phyloP scores from a whole-genome alignment of 495 filamentous ascomycete genomes.

The Pseudoneurospora amorphoporcata region DNA sequence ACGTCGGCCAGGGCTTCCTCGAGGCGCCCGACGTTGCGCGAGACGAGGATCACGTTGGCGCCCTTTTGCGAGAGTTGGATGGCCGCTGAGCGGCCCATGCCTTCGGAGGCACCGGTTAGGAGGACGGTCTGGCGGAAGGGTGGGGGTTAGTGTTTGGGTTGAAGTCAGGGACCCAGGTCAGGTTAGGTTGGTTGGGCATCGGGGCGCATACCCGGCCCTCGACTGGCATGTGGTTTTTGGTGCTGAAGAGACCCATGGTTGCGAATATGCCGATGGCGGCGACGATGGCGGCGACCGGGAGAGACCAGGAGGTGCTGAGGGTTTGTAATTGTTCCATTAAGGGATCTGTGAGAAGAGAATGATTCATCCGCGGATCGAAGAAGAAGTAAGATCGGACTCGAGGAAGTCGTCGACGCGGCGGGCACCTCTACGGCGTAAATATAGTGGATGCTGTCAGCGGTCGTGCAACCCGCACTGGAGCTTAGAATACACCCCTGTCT shows the following conservation, averaged over 20 bases:
- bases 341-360: not conserved
- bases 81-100: constrained; percentile 72
- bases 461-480: not conserved
- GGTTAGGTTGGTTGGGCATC: not conserved
- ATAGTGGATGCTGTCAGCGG: not conserved
- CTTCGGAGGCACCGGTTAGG: constrained; percentile 86
- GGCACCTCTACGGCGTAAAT: not conserved
- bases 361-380: not conserved
- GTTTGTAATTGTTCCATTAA: constrained; percentile 13
- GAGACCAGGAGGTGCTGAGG: constrained; percentile 3
- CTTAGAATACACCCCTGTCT: not conserved
- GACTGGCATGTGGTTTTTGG: constrained; percentile 69
- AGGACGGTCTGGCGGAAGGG: constrained; percentile 54
- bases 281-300: constrained; percentile 32
- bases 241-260: constrained; percentile 53
- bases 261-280: constrained; percentile 27
- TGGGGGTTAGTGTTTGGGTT: not conserved
- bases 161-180: not conserved
- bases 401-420: not conserved
- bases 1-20: constrained; percentile 57
- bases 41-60: constrained; percentile 76
- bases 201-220: constrained; percentile 56
- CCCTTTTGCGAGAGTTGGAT: constrained; percentile 69
- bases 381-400: not conserved
- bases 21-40: constrained; percentile 69